Evolutionary conservation across 192 early-diverging fungal genomes (phyloP).

Genomic region (Mortierella antarctica): DNA sequence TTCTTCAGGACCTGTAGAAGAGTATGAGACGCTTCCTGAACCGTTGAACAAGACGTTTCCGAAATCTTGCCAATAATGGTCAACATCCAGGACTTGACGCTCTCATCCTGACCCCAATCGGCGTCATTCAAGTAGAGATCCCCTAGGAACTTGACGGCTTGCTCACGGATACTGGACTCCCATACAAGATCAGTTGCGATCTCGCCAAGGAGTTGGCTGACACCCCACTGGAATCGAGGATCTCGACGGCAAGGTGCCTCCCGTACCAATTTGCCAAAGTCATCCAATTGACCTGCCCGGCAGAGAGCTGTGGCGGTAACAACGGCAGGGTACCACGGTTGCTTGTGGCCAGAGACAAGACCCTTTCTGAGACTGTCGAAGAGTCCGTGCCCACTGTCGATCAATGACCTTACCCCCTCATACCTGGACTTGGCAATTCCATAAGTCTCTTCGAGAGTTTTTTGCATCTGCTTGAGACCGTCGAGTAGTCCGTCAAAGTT

Average conservation of each 20-base stretch:
- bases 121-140: constrained; percentile 8
- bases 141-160: neutral
- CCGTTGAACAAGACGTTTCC: neutral
- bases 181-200: neutral
- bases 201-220: neutral
- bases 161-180: neutral
- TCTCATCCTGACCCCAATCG: neutral
- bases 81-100: constrained; percentile 3
- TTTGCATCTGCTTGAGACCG: neutral
- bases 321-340: neutral
- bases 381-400: neutral
- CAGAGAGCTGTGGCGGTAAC: too few relatives aligned
- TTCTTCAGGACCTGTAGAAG: too few relatives aligned
- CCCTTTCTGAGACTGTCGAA: neutral
- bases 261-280: neutral
- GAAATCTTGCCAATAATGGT: neutral
- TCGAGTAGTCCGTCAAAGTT: neutral
- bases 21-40: neutral
- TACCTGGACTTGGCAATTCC: neutral
- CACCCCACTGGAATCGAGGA: neutral
- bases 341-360: neutral
- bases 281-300: neutral
- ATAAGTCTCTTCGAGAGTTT: too few relatives aligned
- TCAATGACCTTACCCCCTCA: neutral
- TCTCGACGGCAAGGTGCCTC: constrained; percentile 3